These are phyloP conservation scores for Saccharomycopsis hybrid DNA, from an alignment of 1,139 yeast species.

Conservation along the genomic window DNA sequence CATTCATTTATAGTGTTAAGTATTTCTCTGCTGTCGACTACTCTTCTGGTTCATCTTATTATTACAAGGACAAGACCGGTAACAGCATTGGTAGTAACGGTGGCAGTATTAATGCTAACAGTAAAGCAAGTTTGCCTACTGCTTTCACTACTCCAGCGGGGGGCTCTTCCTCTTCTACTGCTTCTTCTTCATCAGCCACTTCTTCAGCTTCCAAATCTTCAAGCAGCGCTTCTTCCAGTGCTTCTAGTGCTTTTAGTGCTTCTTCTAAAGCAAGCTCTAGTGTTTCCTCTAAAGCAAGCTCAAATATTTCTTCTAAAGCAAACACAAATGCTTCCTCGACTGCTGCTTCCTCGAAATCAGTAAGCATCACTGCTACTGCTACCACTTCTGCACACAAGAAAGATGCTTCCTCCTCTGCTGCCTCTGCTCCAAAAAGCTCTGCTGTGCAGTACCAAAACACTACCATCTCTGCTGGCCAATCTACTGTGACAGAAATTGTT, in stretches of 20 bases:
- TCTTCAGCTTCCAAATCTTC: slow-evolving; percentile 2
- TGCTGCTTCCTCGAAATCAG: slow-evolving; percentile 1
- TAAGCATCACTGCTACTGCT: neutral
- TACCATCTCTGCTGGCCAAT: too few species aligned
- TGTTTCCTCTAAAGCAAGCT: neutral
- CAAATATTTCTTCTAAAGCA: slow-evolving; percentile 29
- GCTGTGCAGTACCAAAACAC: too few species aligned
- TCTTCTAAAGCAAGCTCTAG: neutral
- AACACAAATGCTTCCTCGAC: too few species aligned
- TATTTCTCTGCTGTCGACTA: slow-evolving; percentile 55
- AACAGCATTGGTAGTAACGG: slow-evolving; percentile 45
- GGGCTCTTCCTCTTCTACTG: slow-evolving; percentile 1
- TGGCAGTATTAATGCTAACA: slow-evolving; percentile 47
- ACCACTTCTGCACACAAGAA: neutral
- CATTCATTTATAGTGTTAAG: slow-evolving; percentile 49
- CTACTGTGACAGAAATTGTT: too few species aligned
- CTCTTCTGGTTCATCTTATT: slow-evolving; percentile 55
- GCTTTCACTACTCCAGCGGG: neutral
- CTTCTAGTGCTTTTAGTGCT: neutral
- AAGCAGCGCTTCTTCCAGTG: slow-evolving; percentile 2
- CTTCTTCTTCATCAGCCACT: slow-evolving; percentile 2
- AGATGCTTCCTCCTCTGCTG: slow-evolving; percentile 36
- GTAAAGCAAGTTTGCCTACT: neutral
- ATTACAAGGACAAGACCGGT: slow-evolving; percentile 49
- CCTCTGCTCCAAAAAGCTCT: too few species aligned